Conservation (phyloP, 2,329 filamentous ascomycete genomes). For the Colletotrichum echinochloae region DNA sequence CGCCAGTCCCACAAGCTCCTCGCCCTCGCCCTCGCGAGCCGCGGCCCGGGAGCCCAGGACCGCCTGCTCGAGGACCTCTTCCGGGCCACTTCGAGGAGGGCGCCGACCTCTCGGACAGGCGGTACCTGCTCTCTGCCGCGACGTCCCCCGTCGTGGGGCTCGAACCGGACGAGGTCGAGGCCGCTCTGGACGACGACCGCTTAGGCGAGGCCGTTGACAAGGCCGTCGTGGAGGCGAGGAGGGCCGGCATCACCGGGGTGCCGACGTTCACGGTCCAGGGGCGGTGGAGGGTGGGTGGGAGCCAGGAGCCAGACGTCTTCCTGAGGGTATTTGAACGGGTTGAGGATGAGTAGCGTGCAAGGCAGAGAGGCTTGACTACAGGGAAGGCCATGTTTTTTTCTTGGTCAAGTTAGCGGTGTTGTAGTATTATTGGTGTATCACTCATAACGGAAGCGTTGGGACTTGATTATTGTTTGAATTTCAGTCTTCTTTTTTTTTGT, state of each 20-base stretch:
- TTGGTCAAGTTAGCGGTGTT: slow-evolving; percentile 2
- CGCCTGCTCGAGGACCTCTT: slow-evolving; percentile 57
- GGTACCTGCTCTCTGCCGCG: slow-evolving; percentile 53
- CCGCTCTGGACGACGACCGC: slow-evolving; percentile 46
- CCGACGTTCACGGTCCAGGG: slow-evolving; percentile 80
- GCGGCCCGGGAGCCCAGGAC: slow-evolving; percentile 50
- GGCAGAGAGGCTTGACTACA: neutral
- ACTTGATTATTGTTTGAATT: slow-evolving; percentile 5
- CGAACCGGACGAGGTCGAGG: slow-evolving; percentile 40
- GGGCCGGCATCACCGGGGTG: slow-evolving; percentile 69
- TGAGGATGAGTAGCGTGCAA: slow-evolving; percentile 36
- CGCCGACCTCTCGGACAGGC: slow-evolving; percentile 55
- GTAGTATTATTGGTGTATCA: neutral
- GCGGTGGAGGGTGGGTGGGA: slow-evolving; percentile 76
- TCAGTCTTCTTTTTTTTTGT: neutral
- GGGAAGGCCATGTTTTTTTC: neutral
- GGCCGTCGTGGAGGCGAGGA: slow-evolving; percentile 47
- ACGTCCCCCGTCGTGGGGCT: slow-evolving; percentile 48
- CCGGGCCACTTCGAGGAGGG: slow-evolving; percentile 56
- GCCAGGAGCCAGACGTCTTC: slow-evolving; percentile 75
- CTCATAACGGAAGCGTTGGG: slow-evolving; percentile 13
- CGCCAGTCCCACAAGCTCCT: slow-evolving; percentile 61
- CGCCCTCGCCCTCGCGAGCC: slow-evolving; percentile 51
- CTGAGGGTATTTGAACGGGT: slow-evolving; percentile 74
- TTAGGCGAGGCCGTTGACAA: slow-evolving; percentile 47